Evolutionary conservation across 2,329 filamentous ascomycete species (phyloP), one percentile per base, ranked within the genome.

Genomic region (Phialemoniopsis sp.): DNA sequence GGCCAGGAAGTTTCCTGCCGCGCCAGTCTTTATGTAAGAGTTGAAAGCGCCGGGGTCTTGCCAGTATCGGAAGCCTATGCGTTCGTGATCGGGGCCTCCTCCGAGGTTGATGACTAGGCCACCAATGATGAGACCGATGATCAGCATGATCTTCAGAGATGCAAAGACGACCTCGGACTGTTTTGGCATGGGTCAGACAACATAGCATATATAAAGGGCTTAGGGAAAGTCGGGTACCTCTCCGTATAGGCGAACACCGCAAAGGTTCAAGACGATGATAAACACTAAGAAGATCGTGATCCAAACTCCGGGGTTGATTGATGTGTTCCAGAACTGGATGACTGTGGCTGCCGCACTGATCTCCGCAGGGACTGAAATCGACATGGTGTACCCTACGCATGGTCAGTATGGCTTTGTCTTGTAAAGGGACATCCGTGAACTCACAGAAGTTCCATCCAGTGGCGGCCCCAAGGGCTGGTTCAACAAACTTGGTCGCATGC

Each of bases 401-500:
- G 21, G 21, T 6, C 6, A 26, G 10, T 6, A 26, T 26, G 21
- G 21, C 21, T 10, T 26, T 10, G 21, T 10, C 21, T n/a, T n/a
- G n/a, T n/a, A n/a, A n/a, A n/a, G n/a, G n/a, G n/a, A n/a, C n/a
- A n/a, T n/a, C n/a, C n/a, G n/a, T n/a, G n/a, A 10, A 26, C 21
- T 26, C 21, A 26, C 21, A 26, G n/a, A 39, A 29, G 48, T 74
- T 73, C 66, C 67, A 72, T 21, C 71, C 71, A 41, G 73, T 60
- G 37, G 72, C 72, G 38, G 76, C 76, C 4, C 73, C 73, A 57
- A 75, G 71, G 72, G 35, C 72, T 3, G 78, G 78, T 50, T 81
- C 79, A 42, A 82, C 73, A 34, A 82, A 71, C 29, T 78, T 74
- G 49, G 77, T 70, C 38, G 72, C 66, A 55, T 82, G 80, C 8